These are phyloP conservation scores for Colletotrichum higginsianum DNA, from an alignment of 2,329 filamentous ascomycete species.

Conservation along the genomic window DNA sequence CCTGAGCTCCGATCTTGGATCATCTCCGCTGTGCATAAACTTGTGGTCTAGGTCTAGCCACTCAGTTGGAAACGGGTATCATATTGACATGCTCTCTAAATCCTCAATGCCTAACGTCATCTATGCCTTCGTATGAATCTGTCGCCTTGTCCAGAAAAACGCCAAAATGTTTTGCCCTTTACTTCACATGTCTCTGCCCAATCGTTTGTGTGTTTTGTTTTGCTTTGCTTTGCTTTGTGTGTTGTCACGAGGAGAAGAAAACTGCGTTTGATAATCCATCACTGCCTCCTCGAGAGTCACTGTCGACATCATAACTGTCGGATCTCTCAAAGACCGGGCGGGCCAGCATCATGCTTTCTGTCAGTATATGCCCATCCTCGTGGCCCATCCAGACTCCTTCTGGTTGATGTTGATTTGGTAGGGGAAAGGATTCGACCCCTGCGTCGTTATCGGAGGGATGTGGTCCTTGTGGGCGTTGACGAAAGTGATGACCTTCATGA, in stretches of 20 bases:
- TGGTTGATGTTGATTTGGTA: constrained; percentile 94
- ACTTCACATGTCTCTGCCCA: not conserved
- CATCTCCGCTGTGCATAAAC: not conserved
- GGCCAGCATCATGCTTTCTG: constrained; percentile 21
- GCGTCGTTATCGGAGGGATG: constrained; percentile 96
- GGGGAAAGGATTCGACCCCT: constrained; percentile 93
- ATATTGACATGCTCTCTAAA: constrained; percentile 23
- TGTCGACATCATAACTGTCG: not conserved
- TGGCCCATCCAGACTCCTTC: constrained; percentile 83
- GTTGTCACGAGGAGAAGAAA: not conserved
- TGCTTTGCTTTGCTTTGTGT: not conserved
- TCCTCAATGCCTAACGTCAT: constrained; percentile 15
- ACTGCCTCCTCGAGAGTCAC: not conserved
- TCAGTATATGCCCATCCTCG: constrained; percentile 82
- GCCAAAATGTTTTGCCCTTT: constrained; percentile 14
- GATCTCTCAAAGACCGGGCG: not conserved
- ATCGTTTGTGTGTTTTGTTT: too few species aligned
- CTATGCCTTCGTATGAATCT: constrained; percentile 15
- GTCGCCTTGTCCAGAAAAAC: constrained; percentile 11
- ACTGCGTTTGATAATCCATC: not conserved
- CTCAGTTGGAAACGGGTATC: constrained; percentile 36
- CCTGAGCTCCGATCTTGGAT: not conserved
- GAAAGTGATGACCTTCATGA: constrained; percentile 89
- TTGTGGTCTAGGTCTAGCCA: not conserved
- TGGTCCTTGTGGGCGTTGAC: constrained; percentile 94